A percentile compares a stretch with the other conserved stretches of the same genome.
Evolutionary conservation across 2,329 filamentous ascomycete genomes (phyloP).

Genomic region (Grosmannia huntii): DNA sequence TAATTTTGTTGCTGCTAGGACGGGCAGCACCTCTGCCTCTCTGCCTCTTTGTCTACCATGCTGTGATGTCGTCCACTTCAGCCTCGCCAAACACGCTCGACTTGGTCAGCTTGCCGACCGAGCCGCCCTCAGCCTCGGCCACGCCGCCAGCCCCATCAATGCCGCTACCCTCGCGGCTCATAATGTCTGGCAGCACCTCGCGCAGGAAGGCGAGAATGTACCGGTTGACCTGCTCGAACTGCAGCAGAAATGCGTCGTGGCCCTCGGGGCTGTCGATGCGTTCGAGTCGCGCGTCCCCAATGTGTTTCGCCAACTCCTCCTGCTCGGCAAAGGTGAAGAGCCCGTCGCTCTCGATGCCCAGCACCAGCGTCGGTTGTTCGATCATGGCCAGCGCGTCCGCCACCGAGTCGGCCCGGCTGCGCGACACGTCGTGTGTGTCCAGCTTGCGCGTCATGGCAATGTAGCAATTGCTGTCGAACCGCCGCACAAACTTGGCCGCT

Average conservation of each 20-base stretch:
- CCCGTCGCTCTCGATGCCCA: slow-evolving; percentile 91
- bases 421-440: slow-evolving; percentile 90
- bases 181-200: slow-evolving; percentile 76
- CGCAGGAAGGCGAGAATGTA: slow-evolving; percentile 77
- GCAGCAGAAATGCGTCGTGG: slow-evolving; percentile 89
- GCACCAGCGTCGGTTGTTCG: slow-evolving; percentile 75
- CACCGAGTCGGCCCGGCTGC: slow-evolving; percentile 56
- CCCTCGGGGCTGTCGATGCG: slow-evolving; percentile 91
- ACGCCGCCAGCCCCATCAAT: slow-evolving; percentile 22
- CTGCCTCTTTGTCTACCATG: slow-evolving; percentile 46
- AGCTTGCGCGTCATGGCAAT: slow-evolving; percentile 97
- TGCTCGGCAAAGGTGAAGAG: slow-evolving; percentile 97
- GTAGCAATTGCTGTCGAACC: slow-evolving; percentile 98
- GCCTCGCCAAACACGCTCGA: slow-evolving; percentile 90
- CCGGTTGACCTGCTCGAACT: slow-evolving; percentile 93
- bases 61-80: slow-evolving; percentile 91
- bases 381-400: slow-evolving; percentile 68
- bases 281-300: slow-evolving; percentile 64
- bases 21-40: background rate
- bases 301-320: slow-evolving; percentile 73
- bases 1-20: background rate
- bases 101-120: slow-evolving; percentile 57
- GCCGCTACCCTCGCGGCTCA: slow-evolving; percentile 36
- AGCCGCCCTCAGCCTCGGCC: slow-evolving; percentile 29
- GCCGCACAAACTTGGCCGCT: slow-evolving; percentile 88